These are phyloP conservation scores for Globisporangium acanthophoron DNA, from an alignment of 352 stramenopile species.

Conservation along the genomic window DNA sequence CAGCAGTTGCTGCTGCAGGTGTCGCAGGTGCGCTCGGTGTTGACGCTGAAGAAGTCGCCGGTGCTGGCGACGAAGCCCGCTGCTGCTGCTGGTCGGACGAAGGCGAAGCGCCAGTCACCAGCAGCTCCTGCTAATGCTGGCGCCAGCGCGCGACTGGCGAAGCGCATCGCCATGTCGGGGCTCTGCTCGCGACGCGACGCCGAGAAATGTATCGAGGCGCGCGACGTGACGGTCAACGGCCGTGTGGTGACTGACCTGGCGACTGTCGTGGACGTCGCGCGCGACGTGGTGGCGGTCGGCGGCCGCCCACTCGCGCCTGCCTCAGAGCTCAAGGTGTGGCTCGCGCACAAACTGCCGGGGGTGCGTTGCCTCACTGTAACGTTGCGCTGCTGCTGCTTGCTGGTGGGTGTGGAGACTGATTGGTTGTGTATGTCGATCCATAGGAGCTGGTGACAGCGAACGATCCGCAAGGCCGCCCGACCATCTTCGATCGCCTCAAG, in stretches of 20 bases:
- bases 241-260: constrained; percentile 46
- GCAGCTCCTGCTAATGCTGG: neutral
- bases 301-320: constrained; percentile 33
- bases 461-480: constrained; percentile 75
- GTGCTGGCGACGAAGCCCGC: constrained; percentile 8
- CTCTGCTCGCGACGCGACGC: constrained; percentile 80
- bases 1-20: neutral
- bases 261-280: constrained; percentile 44
- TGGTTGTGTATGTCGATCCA: constrained; percentile 1
- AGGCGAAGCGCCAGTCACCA: constrained; percentile 1
- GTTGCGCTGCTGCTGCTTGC: neutral
- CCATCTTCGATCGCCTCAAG: constrained; percentile 85
- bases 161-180: constrained; percentile 77
- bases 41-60: constrained; percentile 26
- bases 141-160: constrained; percentile 51
- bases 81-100: constrained; percentile 4
- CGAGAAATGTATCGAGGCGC: constrained; percentile 71
- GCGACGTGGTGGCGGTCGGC: constrained; percentile 55
- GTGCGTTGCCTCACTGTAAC: constrained; percentile 24
- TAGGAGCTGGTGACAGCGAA: constrained; percentile 76
- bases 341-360: constrained; percentile 85
- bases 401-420: neutral
- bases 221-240: constrained; percentile 77
- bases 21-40: constrained; percentile 7
- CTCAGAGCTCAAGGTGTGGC: constrained; percentile 62